phyloP scores from a whole-genome alignment of 2,329 filamentous ascomycete species.

The Verticillium longisporum region DNA sequence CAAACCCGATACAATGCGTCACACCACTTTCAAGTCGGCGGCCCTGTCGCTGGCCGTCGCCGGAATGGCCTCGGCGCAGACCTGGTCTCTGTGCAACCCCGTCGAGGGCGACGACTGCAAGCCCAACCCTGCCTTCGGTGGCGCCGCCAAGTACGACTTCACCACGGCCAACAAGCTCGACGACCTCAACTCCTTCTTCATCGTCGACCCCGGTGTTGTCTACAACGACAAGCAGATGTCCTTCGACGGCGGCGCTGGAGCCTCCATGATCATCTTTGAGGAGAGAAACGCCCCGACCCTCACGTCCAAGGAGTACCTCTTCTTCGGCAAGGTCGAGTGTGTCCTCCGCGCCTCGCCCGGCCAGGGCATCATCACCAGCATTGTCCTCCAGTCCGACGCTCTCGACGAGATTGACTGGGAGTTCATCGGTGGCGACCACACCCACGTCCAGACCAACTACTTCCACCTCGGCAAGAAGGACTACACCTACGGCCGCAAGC shows the following conservation, averaged over 20 bases:
- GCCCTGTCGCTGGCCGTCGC: slow-evolving; percentile 7
- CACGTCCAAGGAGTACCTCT: slow-evolving; percentile 38
- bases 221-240: slow-evolving; percentile 27
- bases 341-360: slow-evolving; percentile 39
- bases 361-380: slow-evolving; percentile 39
- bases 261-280: slow-evolving; percentile 40
- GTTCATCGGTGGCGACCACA: slow-evolving; percentile 23
- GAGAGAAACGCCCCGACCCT: slow-evolving; percentile 40
- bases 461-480: slow-evolving; percentile 51
- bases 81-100: slow-evolving; percentile 11
- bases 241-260: slow-evolving; percentile 31
- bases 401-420: slow-evolving; percentile 49
- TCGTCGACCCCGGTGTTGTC: slow-evolving; percentile 38
- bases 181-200: slow-evolving; percentile 43
- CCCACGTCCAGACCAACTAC: slow-evolving; percentile 41
- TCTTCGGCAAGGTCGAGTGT: slow-evolving; percentile 44
- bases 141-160: slow-evolving; percentile 8
- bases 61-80: slow-evolving; percentile 9
- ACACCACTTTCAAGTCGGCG: not conserved
- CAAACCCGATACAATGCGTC: not conserved
- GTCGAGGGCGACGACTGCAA: slow-evolving; percentile 12
- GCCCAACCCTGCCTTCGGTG: slow-evolving; percentile 11
- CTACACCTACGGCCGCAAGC: slow-evolving; percentile 41
- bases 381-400: slow-evolving; percentile 42
- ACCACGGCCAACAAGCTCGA: slow-evolving; percentile 22